A percentile compares a stretch with the other conserved stretches of the same genome.
Evolutionary conservation across 805 yeast genomes (phyloP).

Genomic region (Teunomyces cretensis): DNA sequence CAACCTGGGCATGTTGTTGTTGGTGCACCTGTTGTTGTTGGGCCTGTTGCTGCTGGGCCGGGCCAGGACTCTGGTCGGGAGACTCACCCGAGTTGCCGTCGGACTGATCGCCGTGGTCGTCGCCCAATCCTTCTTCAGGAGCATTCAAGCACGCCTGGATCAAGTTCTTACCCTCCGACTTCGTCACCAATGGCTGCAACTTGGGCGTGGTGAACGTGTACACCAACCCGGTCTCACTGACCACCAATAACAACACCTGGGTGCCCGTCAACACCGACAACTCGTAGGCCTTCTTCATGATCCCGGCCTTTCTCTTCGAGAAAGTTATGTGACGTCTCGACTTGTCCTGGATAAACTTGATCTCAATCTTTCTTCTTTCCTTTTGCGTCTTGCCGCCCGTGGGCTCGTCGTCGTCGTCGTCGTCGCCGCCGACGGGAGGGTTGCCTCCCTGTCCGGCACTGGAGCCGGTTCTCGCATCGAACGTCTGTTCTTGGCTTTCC

Average conservation of each 20-base stretch:
- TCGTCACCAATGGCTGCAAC: constrained; percentile 95
- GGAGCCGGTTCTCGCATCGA: constrained; percentile 9
- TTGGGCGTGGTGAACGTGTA: constrained; percentile 99
- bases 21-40: constrained; percentile 26
- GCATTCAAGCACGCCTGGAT: constrained; percentile 97
- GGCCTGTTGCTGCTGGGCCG: constrained; percentile 12
- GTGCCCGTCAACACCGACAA: constrained; percentile 95
- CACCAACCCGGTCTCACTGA: constrained; percentile 97
- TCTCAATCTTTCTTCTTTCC: constrained; percentile 87
- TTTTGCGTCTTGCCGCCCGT: constrained; percentile 49
- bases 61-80: constrained; percentile 37
- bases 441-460: constrained; percentile 19
- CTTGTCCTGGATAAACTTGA: constrained; percentile 95
- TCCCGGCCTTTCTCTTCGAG: constrained; percentile 97
- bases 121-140: constrained; percentile 79
- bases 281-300: constrained; percentile 99
- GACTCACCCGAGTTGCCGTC: constrained; percentile 46
- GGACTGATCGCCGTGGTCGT: constrained; percentile 56
- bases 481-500: constrained; percentile 19
- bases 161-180: constrained; percentile 94
- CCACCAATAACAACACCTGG: constrained; percentile 91
- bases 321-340: constrained; percentile 97
- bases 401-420: constrained; percentile 53
- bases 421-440: constrained; percentile 37
- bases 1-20: constrained; percentile 17